phyloP scores from a whole-genome alignment of 441 rosid genomes.

The Adansonia madagascariensis region DNA sequence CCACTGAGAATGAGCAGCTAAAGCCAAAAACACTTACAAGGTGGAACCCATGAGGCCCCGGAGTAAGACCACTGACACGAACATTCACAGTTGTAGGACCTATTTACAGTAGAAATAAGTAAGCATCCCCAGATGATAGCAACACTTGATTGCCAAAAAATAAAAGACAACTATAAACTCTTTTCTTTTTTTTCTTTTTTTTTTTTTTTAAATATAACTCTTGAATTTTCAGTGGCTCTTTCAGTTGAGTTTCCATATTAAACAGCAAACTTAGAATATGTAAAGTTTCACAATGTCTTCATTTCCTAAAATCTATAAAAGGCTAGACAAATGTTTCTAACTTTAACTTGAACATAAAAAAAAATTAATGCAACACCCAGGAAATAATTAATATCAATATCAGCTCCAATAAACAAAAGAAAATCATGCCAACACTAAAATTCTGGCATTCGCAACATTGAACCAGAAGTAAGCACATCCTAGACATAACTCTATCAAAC shows the following conservation, averaged over 20 bases:
- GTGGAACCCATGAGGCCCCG: conserved; percentile 92
- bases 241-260: not conserved
- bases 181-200: not conserved
- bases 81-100: conserved; percentile 87
- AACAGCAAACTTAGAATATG: not conserved
- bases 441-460: not conserved
- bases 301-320: not conserved
- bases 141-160: not conserved
- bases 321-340: not conserved
- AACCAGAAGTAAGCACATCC: not conserved
- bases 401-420: not conserved
- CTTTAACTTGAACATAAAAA: not conserved
- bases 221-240: not conserved
- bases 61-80: conserved; percentile 80
- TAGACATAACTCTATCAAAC: not conserved
- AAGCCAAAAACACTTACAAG: conserved; percentile 52
- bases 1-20: conserved; percentile 19
- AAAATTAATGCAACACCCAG: not conserved
- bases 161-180: not conserved
- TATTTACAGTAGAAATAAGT: conserved; percentile 35
- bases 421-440: not conserved
- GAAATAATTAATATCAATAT: not conserved
- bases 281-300: not conserved
- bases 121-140: conserved; percentile 1
- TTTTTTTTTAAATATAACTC: not conserved